Evolutionary conservation across 129 eudicot species (phyloP), one percentile per base, ranked within the genome.

Genomic region (Flaveria trinervia): DNA sequence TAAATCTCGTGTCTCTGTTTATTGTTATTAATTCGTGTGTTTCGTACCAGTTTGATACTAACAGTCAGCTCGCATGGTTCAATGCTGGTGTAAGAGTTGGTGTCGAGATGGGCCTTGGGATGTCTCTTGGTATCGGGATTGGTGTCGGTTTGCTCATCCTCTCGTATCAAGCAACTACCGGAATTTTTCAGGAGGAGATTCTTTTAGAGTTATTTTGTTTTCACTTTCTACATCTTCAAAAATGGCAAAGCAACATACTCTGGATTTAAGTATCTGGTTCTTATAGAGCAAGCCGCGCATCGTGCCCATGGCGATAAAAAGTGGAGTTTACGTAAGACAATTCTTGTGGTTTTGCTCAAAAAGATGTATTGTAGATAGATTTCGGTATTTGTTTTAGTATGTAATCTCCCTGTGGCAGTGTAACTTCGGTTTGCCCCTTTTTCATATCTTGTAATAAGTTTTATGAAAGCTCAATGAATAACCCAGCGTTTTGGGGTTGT

Each of bases 121-220:
- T 90, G 96, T 90, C 92, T 72, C 83, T 90, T 16, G 96, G 96
- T 26, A 81, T 90, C 4, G 96, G 91, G 25, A 88, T 90, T 55
- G 96, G 96, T 73, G 96, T 90, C 13, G 96, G 98, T 46, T 83
- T 92, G 66, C 90, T 92, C n/a, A 90, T 92, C 96, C 90, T 95
- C 16, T 92, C 98, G 1, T 92, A 92, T 79, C 96, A 90, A 87
- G 90, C 96, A 44, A 92, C 98, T 20, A 90, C 96, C 83, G 90
- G 25, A 86, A 65, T 73, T 88, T 92, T n/a, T n/a, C 81, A 88
- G 95, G 86, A 85, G 96, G 70, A 81, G 95, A 60, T 52, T 52
- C 0, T 17, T 3, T 64, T 18, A 17, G n/a, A n/a, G n/a, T n/a
- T n/a, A n/a, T n/a, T n/a, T n/a, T n/a, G n/a, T n/a, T n/a, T n/a